phyloP scores from a whole-genome alignment of 2,329 filamentous ascomycete species.

The Aspergillus pseudonomiae region DNA sequence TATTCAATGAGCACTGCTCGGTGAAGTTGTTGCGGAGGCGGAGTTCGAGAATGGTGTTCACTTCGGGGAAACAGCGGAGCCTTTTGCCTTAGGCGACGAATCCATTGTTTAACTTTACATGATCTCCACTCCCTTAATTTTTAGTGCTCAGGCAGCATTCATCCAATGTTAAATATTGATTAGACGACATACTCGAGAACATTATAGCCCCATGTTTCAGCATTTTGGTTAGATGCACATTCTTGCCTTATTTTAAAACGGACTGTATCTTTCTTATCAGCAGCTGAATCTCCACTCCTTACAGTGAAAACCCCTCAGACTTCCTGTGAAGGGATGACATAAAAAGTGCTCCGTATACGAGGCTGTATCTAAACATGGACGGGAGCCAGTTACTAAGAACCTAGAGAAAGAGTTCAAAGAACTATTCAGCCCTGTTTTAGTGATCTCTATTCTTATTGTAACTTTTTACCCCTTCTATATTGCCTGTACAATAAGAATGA shows the following conservation, averaged over 20 bases:
- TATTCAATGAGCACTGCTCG: conserved; percentile 3
- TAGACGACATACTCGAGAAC: neutral
- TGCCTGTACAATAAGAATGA: neutral
- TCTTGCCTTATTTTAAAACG: neutral
- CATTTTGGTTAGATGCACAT: neutral
- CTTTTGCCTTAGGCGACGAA: neutral
- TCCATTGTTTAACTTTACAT: neutral
- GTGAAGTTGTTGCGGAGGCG: conserved; percentile 3
- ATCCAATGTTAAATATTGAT: neutral
- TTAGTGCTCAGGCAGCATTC: neutral
- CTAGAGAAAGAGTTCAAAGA: no score
- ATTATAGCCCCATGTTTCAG: neutral
- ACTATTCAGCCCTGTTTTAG: neutral
- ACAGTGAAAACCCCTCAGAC: neutral
- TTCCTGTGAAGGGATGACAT: neutral
- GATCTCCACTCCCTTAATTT: neutral
- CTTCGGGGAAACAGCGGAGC: neutral
- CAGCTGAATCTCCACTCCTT: neutral
- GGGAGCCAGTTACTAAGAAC: neutral
- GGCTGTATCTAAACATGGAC: neutral
- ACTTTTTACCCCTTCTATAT: neutral
- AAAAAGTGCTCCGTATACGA: neutral
- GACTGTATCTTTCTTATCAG: neutral
- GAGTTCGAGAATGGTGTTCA: conserved; percentile 1
- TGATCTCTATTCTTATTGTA: neutral